Evolutionary conservation across 306 rosid species (phyloP).

Genomic region (Ormosia semicastrata): DNA sequence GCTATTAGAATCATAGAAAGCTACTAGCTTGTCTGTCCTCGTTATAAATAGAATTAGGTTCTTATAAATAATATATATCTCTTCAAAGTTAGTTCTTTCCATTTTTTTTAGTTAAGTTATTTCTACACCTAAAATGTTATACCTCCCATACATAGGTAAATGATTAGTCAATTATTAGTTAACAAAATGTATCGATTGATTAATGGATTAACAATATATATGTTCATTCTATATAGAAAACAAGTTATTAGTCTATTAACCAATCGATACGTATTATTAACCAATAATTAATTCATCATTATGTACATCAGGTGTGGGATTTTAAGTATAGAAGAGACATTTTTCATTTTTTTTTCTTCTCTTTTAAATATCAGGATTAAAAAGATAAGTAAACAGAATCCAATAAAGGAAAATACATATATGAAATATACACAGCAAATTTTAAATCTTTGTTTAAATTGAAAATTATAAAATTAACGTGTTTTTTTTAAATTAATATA

Average conservation of each 20-base stretch:
- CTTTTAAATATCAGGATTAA: background rate
- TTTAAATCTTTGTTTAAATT: background rate
- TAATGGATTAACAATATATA: background rate
- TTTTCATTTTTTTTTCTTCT: background rate
- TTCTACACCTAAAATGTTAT: background rate
- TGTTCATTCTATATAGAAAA: no score
- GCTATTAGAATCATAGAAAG: constrained; percentile 1
- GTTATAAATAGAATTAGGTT: constrained; percentile 22
- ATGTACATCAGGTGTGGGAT: no score
- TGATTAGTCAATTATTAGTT: background rate
- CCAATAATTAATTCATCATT: no score
- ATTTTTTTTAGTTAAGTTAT: background rate
- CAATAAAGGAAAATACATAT: background rate
- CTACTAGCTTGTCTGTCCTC: constrained; percentile 7
- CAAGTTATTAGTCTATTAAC: background rate
- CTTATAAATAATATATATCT: background rate
- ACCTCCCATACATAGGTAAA: background rate
- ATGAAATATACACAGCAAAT: background rate
- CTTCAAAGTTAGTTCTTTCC: background rate
- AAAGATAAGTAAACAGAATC: background rate
- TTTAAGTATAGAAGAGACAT: no score
- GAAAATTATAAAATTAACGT: no score
- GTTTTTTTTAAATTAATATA: no score
- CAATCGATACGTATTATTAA: background rate
- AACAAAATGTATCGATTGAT: background rate